phyloP scores from a whole-genome alignment of 176 grass and related monocot genomes.

The Musa beccarii region DNA sequence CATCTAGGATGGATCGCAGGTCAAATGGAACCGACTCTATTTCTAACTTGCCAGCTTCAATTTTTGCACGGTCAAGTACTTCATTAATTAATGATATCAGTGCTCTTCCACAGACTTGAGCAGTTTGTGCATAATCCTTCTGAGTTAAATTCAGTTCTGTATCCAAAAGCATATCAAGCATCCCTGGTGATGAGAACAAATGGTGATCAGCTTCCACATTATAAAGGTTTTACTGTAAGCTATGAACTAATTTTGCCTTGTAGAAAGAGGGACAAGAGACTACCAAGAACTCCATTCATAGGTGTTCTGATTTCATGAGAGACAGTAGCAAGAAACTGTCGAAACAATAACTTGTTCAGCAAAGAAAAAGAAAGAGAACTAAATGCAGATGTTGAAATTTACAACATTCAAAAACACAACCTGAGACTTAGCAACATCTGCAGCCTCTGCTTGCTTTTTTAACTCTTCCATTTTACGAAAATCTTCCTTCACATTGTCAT shows the following conservation, averaged over 20 bases:
- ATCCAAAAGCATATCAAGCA: slow-evolving; percentile 96
- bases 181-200: slow-evolving; percentile 35
- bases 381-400: not conserved
- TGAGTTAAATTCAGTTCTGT: slow-evolving; percentile 72
- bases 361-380: not conserved
- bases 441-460: slow-evolving; percentile 84
- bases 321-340: slow-evolving; percentile 96
- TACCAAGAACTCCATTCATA: slow-evolving; percentile 98
- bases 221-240: too few relatives aligned
- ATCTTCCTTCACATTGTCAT: slow-evolving; percentile 93
- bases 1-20: slow-evolving; percentile 78
- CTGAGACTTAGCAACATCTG: slow-evolving; percentile 98
- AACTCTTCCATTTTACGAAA: slow-evolving; percentile 79
- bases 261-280: not conserved
- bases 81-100: slow-evolving; percentile 91
- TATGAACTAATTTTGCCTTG: slow-evolving; percentile 4
- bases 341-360: slow-evolving; percentile 25
- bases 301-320: slow-evolving; percentile 99
- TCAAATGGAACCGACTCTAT: slow-evolving; percentile 79
- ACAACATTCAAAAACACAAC: slow-evolving; percentile 27
- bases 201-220: not conserved
- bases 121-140: slow-evolving; percentile 87
- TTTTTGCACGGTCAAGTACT: slow-evolving; percentile 97
- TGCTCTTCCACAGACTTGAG: slow-evolving; percentile 79
- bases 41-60: slow-evolving; percentile 82